Conservation (phyloP, 2,329 filamentous ascomycete genomes). For the Berkeleyomyces rouxiae region DNA sequence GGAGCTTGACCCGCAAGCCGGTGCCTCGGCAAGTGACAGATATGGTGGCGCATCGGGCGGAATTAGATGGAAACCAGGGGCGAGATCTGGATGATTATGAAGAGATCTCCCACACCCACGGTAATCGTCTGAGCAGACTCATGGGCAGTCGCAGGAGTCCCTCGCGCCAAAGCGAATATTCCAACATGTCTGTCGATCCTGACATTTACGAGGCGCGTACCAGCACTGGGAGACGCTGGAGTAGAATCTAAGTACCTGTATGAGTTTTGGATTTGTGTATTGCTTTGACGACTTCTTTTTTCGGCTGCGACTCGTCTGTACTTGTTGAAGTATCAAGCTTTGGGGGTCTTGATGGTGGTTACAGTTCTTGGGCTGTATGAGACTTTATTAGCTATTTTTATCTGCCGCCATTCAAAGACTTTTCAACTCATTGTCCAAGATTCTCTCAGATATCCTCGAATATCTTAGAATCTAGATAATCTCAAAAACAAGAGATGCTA, state of each 20-base stretch:
- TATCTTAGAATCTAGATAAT: no score
- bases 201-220: not conserved
- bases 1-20: conserved; percentile 1
- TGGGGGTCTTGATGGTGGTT: not conserved
- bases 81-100: not conserved
- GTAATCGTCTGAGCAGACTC: not conserved
- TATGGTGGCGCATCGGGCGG: not conserved
- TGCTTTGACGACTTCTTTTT: conserved; percentile 1
- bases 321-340: not conserved
- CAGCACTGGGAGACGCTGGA: not conserved
- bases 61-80: not conserved
- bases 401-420: no score
- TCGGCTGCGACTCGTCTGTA: not conserved
- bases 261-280: not conserved
- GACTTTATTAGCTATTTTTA: no score
- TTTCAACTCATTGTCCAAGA: no score
- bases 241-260: not conserved
- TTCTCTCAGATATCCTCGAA: no score
- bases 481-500: no score
- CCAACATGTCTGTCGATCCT: conserved; percentile 2
- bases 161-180: conserved; percentile 7
- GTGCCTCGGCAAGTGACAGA: not conserved
- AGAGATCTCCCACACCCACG: not conserved
- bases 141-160: not conserved
- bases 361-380: no score